Base-by-base conservation (phyloP, 202 grass and related monocot genomes). In the Schoenoplectus tabernaemontani region DNA sequence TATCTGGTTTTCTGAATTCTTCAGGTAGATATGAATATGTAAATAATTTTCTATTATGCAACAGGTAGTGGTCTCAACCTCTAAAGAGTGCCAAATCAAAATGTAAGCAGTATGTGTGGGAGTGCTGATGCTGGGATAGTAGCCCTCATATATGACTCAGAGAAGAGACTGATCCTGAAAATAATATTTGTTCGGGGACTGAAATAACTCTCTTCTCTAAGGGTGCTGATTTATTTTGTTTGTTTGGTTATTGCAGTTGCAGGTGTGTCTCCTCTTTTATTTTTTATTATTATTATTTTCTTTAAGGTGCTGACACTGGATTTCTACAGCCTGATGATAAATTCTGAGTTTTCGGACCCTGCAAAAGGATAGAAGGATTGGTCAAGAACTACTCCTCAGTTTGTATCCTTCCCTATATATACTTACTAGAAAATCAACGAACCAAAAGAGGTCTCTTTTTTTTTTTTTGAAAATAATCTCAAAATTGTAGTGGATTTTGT, bases 371-470 rank as follows among this genome's bases (percentile, higher is more conserved):
- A 66, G 88, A 96, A 83, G 83, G 85, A 67, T 75, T 96, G 84
- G 93, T 96, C 42, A 96, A 92, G 84, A 96, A 96, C 78, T 96
- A 96, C 58, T 93, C n/a, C 90, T 17, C 93, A 96, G 73, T 96
- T 96, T 87, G 93, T 96, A 3, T 96, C 93, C 8, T 96, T 96
- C 77, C 93, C 93, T 41, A 96, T 96, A 70, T 93, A 89, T 61
- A 93, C 93, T 78, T 96, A 89, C 84, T 88, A 96, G 57, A 90
- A 96, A 96, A 83, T 92, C 90, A n/a, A 30, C 81, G 90, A 86
- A 93, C 93, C 32, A n/a, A 86, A 90, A 83, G 93, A 96, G 93
- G 93, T 96, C 1, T 10, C 17, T 7, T 48, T 8, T 43, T 77
- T 43, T 32, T 24, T n/a, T 41, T 22, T 39, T 11, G 41, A 20